Evolutionary conservation across 140 eudicot genomes (phyloP).

Genomic region (Cichorium intybus): DNA sequence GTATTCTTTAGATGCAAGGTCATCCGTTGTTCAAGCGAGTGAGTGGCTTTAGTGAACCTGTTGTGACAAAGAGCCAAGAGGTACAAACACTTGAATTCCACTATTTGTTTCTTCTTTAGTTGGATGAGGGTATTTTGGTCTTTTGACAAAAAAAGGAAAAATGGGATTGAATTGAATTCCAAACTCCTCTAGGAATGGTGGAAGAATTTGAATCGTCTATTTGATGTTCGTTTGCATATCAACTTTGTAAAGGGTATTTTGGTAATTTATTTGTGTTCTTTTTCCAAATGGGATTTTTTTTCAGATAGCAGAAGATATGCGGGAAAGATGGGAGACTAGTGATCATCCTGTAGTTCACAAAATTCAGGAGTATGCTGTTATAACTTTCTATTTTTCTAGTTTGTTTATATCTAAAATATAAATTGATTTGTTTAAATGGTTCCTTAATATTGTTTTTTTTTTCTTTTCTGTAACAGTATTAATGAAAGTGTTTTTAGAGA

Average conservation of each 20-base stretch:
- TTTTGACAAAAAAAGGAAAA: background rate
- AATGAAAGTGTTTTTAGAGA: slow-evolving; percentile 86
- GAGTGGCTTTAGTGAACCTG: slow-evolving; percentile 82
- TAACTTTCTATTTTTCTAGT: background rate
- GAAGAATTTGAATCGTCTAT: background rate
- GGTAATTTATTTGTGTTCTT: background rate
- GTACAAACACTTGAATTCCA: slow-evolving; percentile 43
- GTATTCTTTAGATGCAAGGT: slow-evolving; percentile 58
- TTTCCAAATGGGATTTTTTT: slow-evolving; percentile 23
- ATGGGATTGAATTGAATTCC: background rate
- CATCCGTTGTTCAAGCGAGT: slow-evolving; percentile 78
- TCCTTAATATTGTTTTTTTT: background rate
- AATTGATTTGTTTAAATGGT: background rate
- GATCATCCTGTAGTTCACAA: slow-evolving; percentile 94
- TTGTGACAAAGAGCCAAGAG: slow-evolving; percentile 85
- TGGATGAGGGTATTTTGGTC: background rate
- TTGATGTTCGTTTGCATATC: background rate
- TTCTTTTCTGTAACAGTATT: slow-evolving; percentile 39
- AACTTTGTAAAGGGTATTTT: background rate
- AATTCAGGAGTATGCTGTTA: slow-evolving; percentile 72
- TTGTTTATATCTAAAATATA: background rate
- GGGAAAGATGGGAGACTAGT: slow-evolving; percentile 93
- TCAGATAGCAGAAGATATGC: slow-evolving; percentile 89
- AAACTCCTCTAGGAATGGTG: background rate
- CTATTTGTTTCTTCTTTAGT: background rate